Base-by-base conservation (phyloP, 495 filamentous ascomycete genomes). In the Aspergillus cristatus region DNA sequence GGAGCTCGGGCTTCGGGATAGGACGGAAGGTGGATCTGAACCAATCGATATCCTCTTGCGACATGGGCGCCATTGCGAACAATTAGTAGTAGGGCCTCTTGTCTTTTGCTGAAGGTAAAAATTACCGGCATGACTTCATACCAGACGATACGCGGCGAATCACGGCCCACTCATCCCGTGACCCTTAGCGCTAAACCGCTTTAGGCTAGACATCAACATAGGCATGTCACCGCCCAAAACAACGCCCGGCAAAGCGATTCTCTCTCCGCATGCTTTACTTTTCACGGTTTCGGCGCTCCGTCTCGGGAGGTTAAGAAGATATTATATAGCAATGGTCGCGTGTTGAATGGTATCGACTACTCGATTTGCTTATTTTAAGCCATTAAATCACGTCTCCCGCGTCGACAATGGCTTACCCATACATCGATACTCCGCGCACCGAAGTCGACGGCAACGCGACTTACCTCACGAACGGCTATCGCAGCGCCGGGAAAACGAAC, bases 381-480 rank as follows among this genome's bases (percentile, higher is more conserved):
- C 29, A 26, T n/a, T 14, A 4, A 15, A 15, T 37, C 35, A 31
- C 41, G 35, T 49, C 32, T 45, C 46, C 34, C 34, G 36, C 37
- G 37, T 16, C 41, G 20, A 65, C 40, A 44, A 69, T 69, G 65
- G 58, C 60, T 43, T 57, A 57, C 35, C 65, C 67, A 37, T 79
- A 76, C 44, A 75, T 90, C 58, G 82, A 86, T 61, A 86, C 84
- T 39, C 86, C 84, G 49, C 74, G 80, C 47, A 87, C 82, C 41
- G 81, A 86, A 58, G 54, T 78, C 29, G 67, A 68, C 52, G 84
- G 81, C 45, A 82, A 93, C 72, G 76, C 74, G 63, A 90, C 84
- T 46, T 86, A 77, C 57, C 66, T 90, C 39, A 80, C 74, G 36
- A 75, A 76, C 45, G 71, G 67, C 31, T 58, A 59, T 43, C 66